Percentiles rank a stretch among this genome's conserved stretches.
These are phyloP conservation scores for Sechiopsis laciniata DNA, from an alignment of 306 rosid species.

Conservation along the genomic window DNA sequence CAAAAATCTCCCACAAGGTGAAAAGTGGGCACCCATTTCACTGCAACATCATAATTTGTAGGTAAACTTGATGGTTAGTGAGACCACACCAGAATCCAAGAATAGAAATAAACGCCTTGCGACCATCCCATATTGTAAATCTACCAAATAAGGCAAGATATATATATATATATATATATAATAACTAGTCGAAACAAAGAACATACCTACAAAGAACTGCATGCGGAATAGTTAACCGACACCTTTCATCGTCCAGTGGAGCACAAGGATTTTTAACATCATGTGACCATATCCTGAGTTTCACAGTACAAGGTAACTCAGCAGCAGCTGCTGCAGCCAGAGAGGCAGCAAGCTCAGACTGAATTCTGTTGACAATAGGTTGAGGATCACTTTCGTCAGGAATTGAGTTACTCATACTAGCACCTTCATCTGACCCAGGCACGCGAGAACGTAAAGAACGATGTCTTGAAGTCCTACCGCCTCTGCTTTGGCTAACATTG, in stretches of 20 bases:
- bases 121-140: background rate
- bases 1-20: constrained; percentile 97
- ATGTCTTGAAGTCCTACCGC: constrained; percentile 45
- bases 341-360: constrained; percentile 78
- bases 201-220: constrained; percentile 93
- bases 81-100: constrained; percentile 9
- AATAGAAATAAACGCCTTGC: background rate
- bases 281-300: constrained; percentile 87
- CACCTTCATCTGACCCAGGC: constrained; percentile 47
- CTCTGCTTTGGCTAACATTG: constrained; percentile 50
- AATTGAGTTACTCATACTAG: constrained; percentile 32
- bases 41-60: constrained; percentile 44
- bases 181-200: constrained; percentile 1
- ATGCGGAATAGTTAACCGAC: constrained; percentile 74
- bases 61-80: constrained; percentile 18
- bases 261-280: constrained; percentile 73
- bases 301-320: constrained; percentile 94
- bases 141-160: background rate
- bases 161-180: background rate
- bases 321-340: constrained; percentile 81
- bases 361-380: constrained; percentile 56
- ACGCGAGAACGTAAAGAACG: constrained; percentile 49
- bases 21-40: constrained; percentile 99
- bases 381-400: constrained; percentile 63
- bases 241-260: constrained; percentile 59